Evolutionary conservation across 495 filamentous ascomycete species (phyloP).

Genomic region (Aspergillus heteromorphus): DNA sequence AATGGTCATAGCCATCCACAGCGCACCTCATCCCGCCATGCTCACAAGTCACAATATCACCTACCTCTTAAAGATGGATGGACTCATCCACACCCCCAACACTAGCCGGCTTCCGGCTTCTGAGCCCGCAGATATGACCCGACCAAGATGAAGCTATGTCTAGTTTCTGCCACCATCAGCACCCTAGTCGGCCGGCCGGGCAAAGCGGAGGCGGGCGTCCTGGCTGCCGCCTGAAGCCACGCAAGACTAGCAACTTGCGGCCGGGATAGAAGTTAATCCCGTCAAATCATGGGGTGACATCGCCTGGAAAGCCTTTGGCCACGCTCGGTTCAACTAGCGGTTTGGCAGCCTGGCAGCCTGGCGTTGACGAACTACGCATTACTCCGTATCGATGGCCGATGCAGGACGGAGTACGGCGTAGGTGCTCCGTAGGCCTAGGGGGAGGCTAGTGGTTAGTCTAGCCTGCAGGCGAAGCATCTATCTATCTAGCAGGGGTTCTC

Average conservation of each 20-base stretch:
- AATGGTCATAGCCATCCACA: not conserved
- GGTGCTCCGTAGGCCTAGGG: not conserved
- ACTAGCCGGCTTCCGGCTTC: no score
- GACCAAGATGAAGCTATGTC: not conserved
- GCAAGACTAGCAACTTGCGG: not conserved
- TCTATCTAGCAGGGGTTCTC: no score
- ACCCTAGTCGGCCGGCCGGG: not conserved
- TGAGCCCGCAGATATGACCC: not conserved
- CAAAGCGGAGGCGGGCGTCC: not conserved
- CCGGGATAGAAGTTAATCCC: not conserved
- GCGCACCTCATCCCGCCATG: not conserved
- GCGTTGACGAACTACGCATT: not conserved
- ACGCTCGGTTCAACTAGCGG: not conserved
- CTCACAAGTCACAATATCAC: not conserved
- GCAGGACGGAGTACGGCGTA: no score
- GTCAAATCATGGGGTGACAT: not conserved
- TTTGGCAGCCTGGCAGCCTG: no score
- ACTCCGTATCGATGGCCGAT: no score
- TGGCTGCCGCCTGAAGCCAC: not conserved
- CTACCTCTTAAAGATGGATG: not conserved
- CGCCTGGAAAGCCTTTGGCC: not conserved
- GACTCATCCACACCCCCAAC: not conserved
- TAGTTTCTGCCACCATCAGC: not conserved
- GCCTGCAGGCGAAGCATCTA: not conserved
- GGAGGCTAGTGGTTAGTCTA: no score